Base-by-base conservation (phyloP, 106 monocot species). In the Hemerocallis citrina region DNA sequence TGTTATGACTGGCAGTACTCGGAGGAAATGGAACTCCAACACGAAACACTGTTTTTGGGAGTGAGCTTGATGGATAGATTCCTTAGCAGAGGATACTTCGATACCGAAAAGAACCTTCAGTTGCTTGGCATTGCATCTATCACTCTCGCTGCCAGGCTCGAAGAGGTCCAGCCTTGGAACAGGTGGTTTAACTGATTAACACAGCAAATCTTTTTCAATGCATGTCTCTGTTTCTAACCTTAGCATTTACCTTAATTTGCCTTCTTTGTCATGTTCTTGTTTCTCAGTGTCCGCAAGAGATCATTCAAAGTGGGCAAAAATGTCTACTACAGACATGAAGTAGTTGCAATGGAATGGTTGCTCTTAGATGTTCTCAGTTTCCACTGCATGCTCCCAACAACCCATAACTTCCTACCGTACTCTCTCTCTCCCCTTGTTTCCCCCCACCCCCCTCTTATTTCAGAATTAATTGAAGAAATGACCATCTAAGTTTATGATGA, bases 281-380 rank as follows among this genome's bases (percentile, higher is more conserved):
- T 35, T 51, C 12, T 50, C 77, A 98, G 96, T 34, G 61, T 91
- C 25, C 56, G 81, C 32, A 69, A 62, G 55, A 81, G 61, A 59
- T 59, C 68, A 1, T 91, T 87, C 66, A 65, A 37, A 30, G 91
- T 98, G 52, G 74, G 75, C 22, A 69, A 60, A 56, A 81, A 77
- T 17, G 65, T 60, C 21, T 98, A 98, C 68, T 68, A 35, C 57
- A 38, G 77, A 44, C 57, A 56, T 16, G 96, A 98, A 52, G 96
- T 98, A n/a, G 96, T 98, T 20, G 81, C 84, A 63, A 91, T 98
- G 96, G 96, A 98, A 46, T 98, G 96, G 96, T 70, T 91, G 34
- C 72, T 98, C 28, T 76, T 79, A 49, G 88, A 98, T 55, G 74
- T 98, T 70, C 76, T 98, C 51, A 60, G 66, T 23, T 98, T 88